A percentile compares a stretch with the other conserved stretches of the same genome.
phyloP scores from a whole-genome alignment of 192 early-diverging fungal genomes.

The Lobosporangium transversale region DNA sequence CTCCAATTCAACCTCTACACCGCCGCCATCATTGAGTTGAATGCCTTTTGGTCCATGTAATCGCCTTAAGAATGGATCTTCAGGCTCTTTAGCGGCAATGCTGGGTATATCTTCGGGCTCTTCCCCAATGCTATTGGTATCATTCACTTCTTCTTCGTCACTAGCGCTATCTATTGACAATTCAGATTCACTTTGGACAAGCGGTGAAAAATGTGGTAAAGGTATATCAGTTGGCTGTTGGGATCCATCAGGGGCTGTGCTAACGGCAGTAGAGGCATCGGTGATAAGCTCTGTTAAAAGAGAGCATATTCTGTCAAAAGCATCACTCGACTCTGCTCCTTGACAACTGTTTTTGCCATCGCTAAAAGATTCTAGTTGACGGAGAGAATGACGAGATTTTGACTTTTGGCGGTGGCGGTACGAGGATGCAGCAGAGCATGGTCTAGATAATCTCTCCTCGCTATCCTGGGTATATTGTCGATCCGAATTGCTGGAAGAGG shows the following conservation, averaged over 20 bases:
- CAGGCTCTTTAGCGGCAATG: neutral
- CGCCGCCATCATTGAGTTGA: neutral
- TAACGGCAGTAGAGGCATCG: slow-evolving; percentile 54
- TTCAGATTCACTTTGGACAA: slow-evolving; percentile 32
- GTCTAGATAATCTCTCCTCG: slow-evolving; percentile 22
- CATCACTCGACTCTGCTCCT: slow-evolving; percentile 26
- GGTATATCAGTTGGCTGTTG: slow-evolving; percentile 31
- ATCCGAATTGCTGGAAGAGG: slow-evolving; percentile 20
- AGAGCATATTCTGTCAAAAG: slow-evolving; percentile 47
- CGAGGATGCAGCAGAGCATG: slow-evolving; percentile 27
- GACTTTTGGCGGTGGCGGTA: slow-evolving; percentile 21
- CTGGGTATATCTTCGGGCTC: neutral
- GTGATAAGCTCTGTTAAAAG: slow-evolving; percentile 39
- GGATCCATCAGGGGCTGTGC: slow-evolving; percentile 37
- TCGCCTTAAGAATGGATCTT: slow-evolving; percentile 17
- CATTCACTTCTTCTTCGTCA: slow-evolving; percentile 8
- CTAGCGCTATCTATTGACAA: slow-evolving; percentile 1
- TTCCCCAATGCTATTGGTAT: neutral
- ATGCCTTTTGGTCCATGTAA: slow-evolving; percentile 8
- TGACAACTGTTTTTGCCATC: slow-evolving; percentile 3
- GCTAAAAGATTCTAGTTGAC: slow-evolving; percentile 34
- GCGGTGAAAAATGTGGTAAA: slow-evolving; percentile 26
- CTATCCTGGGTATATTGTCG: slow-evolving; percentile 44
- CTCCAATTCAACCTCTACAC: slow-evolving; percentile 15
- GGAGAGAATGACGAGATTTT: slow-evolving; percentile 27